phyloP scores from a whole-genome alignment of 805 yeast species.

The Pichia paraexigua region DNA sequence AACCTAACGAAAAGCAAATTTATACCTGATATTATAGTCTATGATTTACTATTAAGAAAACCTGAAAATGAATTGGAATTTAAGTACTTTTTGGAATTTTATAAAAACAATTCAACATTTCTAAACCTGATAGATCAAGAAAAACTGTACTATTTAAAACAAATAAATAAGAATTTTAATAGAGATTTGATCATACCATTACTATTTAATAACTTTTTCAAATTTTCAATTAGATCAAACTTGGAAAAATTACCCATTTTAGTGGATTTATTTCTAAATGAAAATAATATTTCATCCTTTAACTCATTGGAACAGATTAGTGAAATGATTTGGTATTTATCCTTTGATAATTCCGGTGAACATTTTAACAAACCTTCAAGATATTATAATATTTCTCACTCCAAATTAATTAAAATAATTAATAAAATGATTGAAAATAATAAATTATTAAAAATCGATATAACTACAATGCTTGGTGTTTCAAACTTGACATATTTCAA shows the following conservation, averaged over 20 bases:
- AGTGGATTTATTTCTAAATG: constrained; percentile 14
- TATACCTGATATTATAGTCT: constrained; percentile 22
- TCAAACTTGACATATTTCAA: constrained; percentile 21
- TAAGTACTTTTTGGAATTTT: constrained; percentile 19
- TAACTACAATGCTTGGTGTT: constrained; percentile 24
- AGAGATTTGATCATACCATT: constrained; percentile 21
- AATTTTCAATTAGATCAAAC: constrained; percentile 19
- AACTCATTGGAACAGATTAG: constrained; percentile 18
- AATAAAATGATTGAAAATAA: constrained; percentile 15
- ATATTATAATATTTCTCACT: constrained; percentile 19
- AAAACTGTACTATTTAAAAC: constrained; percentile 19
- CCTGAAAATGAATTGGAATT: constrained; percentile 22
- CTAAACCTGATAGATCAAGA: constrained; percentile 23
- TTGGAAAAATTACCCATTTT: constrained; percentile 17
- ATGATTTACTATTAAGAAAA: constrained; percentile 22
- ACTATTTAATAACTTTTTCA: constrained; percentile 21
- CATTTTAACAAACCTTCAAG: constrained; percentile 17
- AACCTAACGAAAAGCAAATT: constrained; percentile 12
- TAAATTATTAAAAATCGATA: constrained; percentile 15
- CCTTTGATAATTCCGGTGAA: constrained; percentile 25
- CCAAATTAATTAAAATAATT: constrained; percentile 18
- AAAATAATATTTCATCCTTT: constrained; percentile 9
- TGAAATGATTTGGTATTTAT: constrained; percentile 25
- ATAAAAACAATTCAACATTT: constrained; percentile 14
- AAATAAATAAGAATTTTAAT: constrained; percentile 10